Evolutionary conservation across 148 eudicot genomes (phyloP).

Genomic region (Diospyros kaki): DNA sequence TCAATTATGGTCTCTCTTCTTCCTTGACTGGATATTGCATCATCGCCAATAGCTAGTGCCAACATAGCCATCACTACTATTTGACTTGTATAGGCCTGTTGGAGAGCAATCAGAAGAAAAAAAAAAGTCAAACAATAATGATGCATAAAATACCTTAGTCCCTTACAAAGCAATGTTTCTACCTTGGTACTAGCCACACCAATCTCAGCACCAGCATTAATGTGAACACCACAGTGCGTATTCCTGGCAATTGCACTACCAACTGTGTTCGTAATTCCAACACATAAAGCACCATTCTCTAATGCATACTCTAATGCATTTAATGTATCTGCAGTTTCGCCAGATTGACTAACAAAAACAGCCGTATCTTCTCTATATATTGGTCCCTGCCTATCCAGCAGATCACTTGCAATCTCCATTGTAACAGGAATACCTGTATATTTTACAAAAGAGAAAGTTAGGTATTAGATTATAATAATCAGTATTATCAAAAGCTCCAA

Average conservation of each 20-base stretch:
- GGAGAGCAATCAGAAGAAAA: background rate
- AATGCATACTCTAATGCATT: constrained; percentile 87
- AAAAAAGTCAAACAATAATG: background rate
- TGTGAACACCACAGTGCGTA: constrained; percentile 93
- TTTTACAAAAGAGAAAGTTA: background rate
- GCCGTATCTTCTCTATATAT: constrained; percentile 97
- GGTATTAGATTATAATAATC: background rate
- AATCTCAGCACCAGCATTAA: constrained; percentile 97
- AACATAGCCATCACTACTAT: constrained; percentile 98
- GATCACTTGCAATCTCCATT: constrained; percentile 97
- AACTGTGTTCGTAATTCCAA: constrained; percentile 95
- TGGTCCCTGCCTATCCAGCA: constrained; percentile 95
- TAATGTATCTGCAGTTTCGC: constrained; percentile 97
- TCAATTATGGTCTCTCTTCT: constrained; percentile 84
- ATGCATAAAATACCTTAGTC: no score
- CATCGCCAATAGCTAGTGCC: constrained; percentile 88
- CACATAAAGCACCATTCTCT: constrained; percentile 94
- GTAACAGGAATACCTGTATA: constrained; percentile 86
- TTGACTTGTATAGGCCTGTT: constrained; percentile 99
- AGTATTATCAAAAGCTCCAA: background rate
- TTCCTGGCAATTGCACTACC: constrained; percentile 95
- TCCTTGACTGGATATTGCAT: constrained; percentile 72
- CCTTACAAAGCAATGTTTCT: background rate
- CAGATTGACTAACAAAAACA: constrained; percentile 98
- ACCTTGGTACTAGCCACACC: constrained; percentile 99